Conservation (phyloP, 495 filamentous ascomycete species). For the Usnea hakonensis region DNA sequence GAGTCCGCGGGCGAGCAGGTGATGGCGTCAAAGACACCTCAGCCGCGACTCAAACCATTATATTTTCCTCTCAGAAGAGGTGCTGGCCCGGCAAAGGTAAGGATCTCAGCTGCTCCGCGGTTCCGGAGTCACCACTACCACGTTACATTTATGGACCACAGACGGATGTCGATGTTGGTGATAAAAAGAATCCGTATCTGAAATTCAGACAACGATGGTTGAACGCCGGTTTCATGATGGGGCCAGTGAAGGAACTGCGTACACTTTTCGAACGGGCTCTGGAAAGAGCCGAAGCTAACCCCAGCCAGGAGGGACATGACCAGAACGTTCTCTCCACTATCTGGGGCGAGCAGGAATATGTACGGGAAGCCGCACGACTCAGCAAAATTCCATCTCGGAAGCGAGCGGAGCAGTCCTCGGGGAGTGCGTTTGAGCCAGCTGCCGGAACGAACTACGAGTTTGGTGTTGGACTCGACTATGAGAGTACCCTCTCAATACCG, state of each 20-base stretch:
- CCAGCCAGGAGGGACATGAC: conserved; percentile 3
- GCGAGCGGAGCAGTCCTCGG: not conserved
- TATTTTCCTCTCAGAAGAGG: conserved; percentile 15
- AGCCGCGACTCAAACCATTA: not conserved
- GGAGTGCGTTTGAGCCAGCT: not conserved
- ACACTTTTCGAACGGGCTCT: conserved; percentile 4
- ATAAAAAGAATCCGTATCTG: conserved; percentile 6
- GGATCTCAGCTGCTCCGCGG: conserved; percentile 10
- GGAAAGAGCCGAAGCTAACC: conserved; percentile 3
- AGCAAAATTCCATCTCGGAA: conserved; percentile 1
- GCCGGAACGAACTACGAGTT: conserved; percentile 10
- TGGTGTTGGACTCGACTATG: conserved; percentile 15
- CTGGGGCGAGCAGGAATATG: conserved; percentile 12
- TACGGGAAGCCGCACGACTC: conserved; percentile 2
- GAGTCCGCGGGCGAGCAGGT: not conserved
- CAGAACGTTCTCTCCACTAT: conserved; percentile 9
- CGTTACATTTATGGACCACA: conserved; percentile 11
- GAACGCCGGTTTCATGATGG: conserved; percentile 14
- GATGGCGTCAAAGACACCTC: not conserved
- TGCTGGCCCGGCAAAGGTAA: conserved; percentile 12
- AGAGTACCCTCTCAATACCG: conserved; percentile 7
- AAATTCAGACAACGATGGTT: conserved; percentile 8
- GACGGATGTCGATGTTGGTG: conserved; percentile 10
- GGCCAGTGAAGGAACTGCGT: conserved; percentile 9
- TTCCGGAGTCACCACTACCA: conserved; percentile 8